Evolutionary conservation across 331 rosid species (phyloP).

Genomic region (Arachis monticola): DNA sequence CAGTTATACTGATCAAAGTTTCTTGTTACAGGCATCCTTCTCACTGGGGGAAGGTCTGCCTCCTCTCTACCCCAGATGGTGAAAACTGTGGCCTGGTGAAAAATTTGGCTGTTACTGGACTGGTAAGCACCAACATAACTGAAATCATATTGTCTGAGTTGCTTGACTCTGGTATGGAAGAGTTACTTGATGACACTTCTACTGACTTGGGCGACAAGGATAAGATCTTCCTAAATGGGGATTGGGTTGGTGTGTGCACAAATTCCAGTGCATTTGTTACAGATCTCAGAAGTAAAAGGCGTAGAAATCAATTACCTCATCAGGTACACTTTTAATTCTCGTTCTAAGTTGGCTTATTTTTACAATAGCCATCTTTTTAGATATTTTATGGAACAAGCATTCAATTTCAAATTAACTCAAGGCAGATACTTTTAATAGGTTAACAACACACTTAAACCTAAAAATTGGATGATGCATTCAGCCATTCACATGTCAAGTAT

Average conservation of each 20-base stretch:
- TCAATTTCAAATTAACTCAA: conserved; percentile 29
- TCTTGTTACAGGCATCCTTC: conserved; percentile 92
- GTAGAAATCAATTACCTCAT: conserved; percentile 60
- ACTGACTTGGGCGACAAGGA: conserved; percentile 59
- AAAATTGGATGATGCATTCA: neutral
- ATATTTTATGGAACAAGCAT: conserved; percentile 4
- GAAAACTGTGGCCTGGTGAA: conserved; percentile 98
- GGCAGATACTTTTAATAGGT: conserved; percentile 18
- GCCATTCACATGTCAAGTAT: conserved; percentile 8
- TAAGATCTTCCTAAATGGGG: conserved; percentile 84
- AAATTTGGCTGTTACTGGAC: conserved; percentile 81
- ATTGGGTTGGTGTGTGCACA: conserved; percentile 93
- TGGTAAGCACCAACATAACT: conserved; percentile 63
- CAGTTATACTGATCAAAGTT: conserved; percentile 39
- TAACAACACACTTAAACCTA: conserved; percentile 17
- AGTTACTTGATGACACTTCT: conserved; percentile 67
- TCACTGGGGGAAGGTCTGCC: conserved; percentile 98
- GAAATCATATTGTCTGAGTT: conserved; percentile 55
- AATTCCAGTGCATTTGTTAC: conserved; percentile 67
- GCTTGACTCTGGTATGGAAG: conserved; percentile 74
- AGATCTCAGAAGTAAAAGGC: conserved; percentile 63
- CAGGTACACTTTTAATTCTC: conserved; percentile 64
- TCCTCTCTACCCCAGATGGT: conserved; percentile 95
- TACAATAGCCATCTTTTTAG: neutral
- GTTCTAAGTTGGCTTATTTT: conserved; percentile 32